Base-by-base conservation (phyloP, 2,329 filamentous ascomycete genomes). In the Hypoxylon sp. region DNA sequence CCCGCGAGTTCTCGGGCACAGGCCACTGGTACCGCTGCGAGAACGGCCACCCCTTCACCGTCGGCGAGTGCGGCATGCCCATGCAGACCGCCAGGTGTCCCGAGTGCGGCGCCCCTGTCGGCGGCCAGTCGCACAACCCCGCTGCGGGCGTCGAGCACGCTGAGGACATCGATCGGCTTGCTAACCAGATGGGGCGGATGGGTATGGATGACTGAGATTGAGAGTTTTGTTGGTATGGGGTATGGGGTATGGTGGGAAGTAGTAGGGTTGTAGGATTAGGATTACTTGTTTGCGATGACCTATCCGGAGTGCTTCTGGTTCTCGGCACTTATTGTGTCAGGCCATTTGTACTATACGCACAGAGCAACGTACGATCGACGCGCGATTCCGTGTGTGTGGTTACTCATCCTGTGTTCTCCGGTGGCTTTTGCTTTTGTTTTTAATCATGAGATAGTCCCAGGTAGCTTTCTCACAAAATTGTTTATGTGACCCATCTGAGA, bases 11-110 rank as follows among this genome's bases (percentile, higher is more conserved):
- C 31, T 58, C 48, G 0, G 79, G 81, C 0, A 84, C 79, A 0
- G 86, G 86, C 0, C 83, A 87, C 61, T 88, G 85, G 86, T 88
- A 88, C 69, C 77, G 73, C 0, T 88, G 84, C 60, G 70, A 62
- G 20, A 84, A 85, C 55, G 79, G 80, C 1, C 83, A 88, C 67
- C 81, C 83, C 2, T 88, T 90, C 62, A 84, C 85, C 0, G 78
- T 89, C 26, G 86, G 86, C 0, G 84, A 89, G 58, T 89, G 87
- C 65, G 87, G 87, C 1, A 83, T 85, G 79, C 83, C 87, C 0
- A 88, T 88, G 84, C 59, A 90, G 69, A 51, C 67, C 15, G 80
- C 86, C 1, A 70, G 70, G 1, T 91, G 88, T 63, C 86, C 88
- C 0, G 81, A 90, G 60, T 91, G 88, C 62, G 80, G 78, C 1